A percentile compares a stretch with the other conserved stretches of the same genome.
Evolutionary conservation across 2,329 filamentous ascomycete genomes (phyloP).

Genomic region (Leptosphaerulina australis): DNA sequence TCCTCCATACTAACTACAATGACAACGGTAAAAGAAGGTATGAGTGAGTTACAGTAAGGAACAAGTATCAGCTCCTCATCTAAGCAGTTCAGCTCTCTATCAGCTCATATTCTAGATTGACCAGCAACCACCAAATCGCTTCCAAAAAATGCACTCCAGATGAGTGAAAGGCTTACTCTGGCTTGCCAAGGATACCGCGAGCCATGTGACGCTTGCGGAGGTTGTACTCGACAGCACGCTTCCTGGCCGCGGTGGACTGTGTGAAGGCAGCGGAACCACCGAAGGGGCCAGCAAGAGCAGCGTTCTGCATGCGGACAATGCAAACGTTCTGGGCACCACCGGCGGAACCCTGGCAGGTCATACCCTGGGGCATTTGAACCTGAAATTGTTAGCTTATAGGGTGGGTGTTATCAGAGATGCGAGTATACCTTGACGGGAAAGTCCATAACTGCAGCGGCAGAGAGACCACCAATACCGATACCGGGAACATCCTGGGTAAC

Average conservation of each 20-base stretch:
- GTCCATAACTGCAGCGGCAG: constrained; percentile 65
- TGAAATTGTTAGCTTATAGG: constrained; percentile 16
- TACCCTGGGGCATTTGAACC: constrained; percentile 69
- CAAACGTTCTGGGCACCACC: constrained; percentile 68
- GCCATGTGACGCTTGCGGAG: constrained; percentile 48
- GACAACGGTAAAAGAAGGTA: constrained; percentile 19
- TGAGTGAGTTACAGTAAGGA: constrained; percentile 19
- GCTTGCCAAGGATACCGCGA: constrained; percentile 44
- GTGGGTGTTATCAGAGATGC: background rate
- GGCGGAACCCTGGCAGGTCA: constrained; percentile 67
- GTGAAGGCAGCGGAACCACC: constrained; percentile 71
- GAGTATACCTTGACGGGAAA: constrained; percentile 61
- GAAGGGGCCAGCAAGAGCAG: constrained; percentile 67
- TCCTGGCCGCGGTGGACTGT: constrained; percentile 62
- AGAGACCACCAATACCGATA: constrained; percentile 62
- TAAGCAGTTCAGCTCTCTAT: constrained; percentile 4
- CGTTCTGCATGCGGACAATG: constrained; percentile 68
- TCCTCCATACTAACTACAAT: constrained; percentile 13
- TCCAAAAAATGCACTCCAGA: background rate
- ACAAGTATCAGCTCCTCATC: constrained; percentile 7
- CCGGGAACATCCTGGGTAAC: constrained; percentile 68
- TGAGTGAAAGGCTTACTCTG: constrained; percentile 26
- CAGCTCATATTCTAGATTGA: constrained; percentile 22
- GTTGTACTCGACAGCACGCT: constrained; percentile 66
- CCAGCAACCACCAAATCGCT: constrained; percentile 19